phyloP scores from a whole-genome alignment of 257 asterid species.

The Scutellaria barbata region DNA sequence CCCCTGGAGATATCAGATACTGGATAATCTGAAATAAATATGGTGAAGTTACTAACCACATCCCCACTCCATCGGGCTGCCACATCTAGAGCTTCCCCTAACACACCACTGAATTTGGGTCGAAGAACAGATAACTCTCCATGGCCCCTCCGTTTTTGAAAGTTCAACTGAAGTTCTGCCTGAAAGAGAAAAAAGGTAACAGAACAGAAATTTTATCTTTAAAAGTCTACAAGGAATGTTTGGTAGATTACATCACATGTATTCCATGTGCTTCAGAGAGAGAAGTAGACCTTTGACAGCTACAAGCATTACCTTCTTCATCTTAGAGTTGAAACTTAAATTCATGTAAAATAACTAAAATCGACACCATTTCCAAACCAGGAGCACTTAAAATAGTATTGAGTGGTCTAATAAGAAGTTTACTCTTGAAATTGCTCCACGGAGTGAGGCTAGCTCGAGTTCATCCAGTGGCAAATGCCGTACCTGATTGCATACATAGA shows the following conservation, averaged over 20 bases:
- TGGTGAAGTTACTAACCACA: constrained; percentile 66
- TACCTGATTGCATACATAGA: constrained; percentile 59
- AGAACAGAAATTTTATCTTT: constrained; percentile 3
- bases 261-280: constrained; percentile 20
- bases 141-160: constrained; percentile 97
- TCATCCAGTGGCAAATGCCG: constrained; percentile 96
- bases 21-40: constrained; percentile 28
- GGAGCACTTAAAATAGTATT: constrained; percentile 28
- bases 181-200: constrained; percentile 35
- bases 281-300: constrained; percentile 22
- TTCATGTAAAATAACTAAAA: neutral
- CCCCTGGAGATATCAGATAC: constrained; percentile 21
- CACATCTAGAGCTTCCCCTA: constrained; percentile 99
- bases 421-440: constrained; percentile 95
- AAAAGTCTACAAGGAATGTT: constrained; percentile 11
- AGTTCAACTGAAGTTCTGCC: constrained; percentile 97
- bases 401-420: constrained; percentile 32
- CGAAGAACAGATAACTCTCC: constrained; percentile 87
- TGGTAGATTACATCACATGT: constrained; percentile 4
- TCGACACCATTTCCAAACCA: constrained; percentile 11
- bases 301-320: constrained; percentile 20
- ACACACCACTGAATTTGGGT: constrained; percentile 96
- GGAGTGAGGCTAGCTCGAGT: constrained; percentile 97
- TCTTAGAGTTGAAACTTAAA: neutral
- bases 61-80: constrained; percentile 99